Conservation (phyloP, 495 filamentous ascomycete species). For the Chaetomium cochliodes region DNA sequence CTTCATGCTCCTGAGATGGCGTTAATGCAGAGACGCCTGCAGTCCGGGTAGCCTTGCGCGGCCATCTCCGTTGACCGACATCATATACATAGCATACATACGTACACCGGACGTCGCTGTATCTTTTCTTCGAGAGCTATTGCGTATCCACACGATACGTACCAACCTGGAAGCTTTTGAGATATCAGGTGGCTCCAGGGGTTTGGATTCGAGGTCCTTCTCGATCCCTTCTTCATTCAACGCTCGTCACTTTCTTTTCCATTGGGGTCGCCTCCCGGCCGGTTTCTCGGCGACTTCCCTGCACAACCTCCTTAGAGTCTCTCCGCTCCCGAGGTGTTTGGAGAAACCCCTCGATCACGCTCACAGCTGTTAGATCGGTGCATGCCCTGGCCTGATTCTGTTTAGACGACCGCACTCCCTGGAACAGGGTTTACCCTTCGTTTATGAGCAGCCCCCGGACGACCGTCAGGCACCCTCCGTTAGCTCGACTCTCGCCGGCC, state of each 20-base stretch:
- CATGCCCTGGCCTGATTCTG: conserved; percentile 25
- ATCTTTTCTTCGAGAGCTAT: not conserved
- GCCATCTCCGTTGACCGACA: not conserved
- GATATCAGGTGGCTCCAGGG: conserved; percentile 3
- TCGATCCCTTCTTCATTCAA: not conserved
- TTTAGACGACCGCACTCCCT: conserved; percentile 21
- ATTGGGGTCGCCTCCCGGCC: not conserved
- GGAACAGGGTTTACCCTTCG: conserved; percentile 30
- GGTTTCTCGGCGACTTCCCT: not conserved
- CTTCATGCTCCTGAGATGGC: conserved; percentile 8
- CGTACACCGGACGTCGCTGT: too few species aligned
- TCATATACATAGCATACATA: not conserved
- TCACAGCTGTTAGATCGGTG: conserved; percentile 15
- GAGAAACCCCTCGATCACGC: not conserved
- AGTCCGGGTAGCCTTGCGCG: not conserved
- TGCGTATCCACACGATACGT: not conserved
- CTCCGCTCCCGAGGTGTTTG: not conserved
- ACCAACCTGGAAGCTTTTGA: not conserved
- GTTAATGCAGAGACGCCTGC: conserved; percentile 10
- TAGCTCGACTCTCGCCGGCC: conserved; percentile 23
- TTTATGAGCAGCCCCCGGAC: conserved; percentile 20
- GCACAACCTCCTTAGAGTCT: not conserved
- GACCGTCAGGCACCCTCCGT: conserved; percentile 11
- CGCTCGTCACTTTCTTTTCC: not conserved
- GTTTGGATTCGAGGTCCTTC: not conserved